Base-by-base conservation (phyloP, 2,329 filamentous ascomycete genomes). In the Didymella lethalis region DNA sequence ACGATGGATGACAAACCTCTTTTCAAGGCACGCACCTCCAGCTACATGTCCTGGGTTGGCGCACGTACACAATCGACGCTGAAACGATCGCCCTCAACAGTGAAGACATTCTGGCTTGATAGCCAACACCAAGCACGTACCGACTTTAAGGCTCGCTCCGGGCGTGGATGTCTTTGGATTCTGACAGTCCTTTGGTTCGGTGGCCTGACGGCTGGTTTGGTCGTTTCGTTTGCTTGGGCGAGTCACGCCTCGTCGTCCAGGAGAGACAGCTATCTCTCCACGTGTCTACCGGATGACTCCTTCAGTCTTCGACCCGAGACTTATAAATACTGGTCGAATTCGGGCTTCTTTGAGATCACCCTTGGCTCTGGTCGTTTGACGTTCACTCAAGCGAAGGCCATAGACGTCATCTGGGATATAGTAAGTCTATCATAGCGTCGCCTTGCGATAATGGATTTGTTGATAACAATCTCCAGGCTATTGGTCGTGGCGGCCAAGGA, bases 381-480 rank as follows among this genome's bases (percentile, higher is more conserved):
- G 12, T 70, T 70, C 26, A 49, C 54, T 1, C 36, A 68, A 44
- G 67, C 63, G 0, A 70, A 69, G 26, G 58, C 57, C 16, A 56
- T 70, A 25, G 67, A 69, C 57, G 62, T 69, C 6, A 49, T 55
- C 7, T 70, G 66, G 62, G 66, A 70, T 36, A 53, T 70, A 41
- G 63, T 65, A 25, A 59, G 66, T 69, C 8, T 5, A 18, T 5
- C 2, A 20, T 28, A 12, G 28, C 1, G 2, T 10, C 12, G 12
- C 12, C 31, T 16, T 32, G 12, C 4, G 12, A 16, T 11, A 14
- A 14, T 32, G 31, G 6, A 10, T 8, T 32, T 20, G 11, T 10
- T 14, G 23, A 11, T 54, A 29, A 58, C 32, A 1, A 16, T 0
- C 11, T 40, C 6, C 25, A 69, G 66, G 49, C 58, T 4, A 16